Evolutionary conservation across 768 basidiomycete species (phyloP), one percentile per base, ranked within the genome.

Genomic region (Tulasnella sp.): DNA sequence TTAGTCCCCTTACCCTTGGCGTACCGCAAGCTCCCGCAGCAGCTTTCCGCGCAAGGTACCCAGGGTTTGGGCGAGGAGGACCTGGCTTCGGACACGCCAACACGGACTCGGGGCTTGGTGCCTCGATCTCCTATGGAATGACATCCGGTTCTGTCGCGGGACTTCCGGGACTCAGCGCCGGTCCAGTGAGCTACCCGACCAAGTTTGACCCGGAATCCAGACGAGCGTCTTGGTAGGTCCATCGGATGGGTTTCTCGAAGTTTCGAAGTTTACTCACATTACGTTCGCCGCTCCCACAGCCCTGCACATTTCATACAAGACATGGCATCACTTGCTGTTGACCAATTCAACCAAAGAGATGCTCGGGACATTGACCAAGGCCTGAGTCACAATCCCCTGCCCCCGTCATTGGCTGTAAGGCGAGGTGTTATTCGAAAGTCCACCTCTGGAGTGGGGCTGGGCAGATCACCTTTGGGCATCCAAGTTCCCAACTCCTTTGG

Each of bases 191-290:
- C 34, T 76, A 71, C 36, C 76, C 76, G 6, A 34, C 31, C n/a
- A 49, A 49, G 25, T 77, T 77, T 42, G 40, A 77, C 19, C 76
- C 76, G 22, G 76, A 77, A 11, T 40, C 71, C 14, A 34, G 76
- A 34, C n/a, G 76, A 36, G 76, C 76, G 31, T 77, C 76, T 19
- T 77, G 76, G 75, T 76, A 70, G 5, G 73, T 74, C n/a, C 25
- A 34, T 6, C 12, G 2, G 64, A 36, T 22, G 29, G 25, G 5
- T 25, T n/a, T 31, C 8, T 64, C 39, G 49, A 39, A 54, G 29
- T 29, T 40, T 72, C 42, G 69, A 22, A 37, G 7, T 42, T n/a
- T 31, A 17, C 34, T 29, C n/a, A 74, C 52, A 25, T 17, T 9
- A 8, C 4, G 12, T 31, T 31, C 25, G 14, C 29, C 6, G 12